phyloP scores from a whole-genome alignment of 176 grass and related monocot genomes.

The maize (Zea mays) region Zm-B73-REFERENCE-NAM-5.0 NC_050104.1:114429001-114429500 shows the following conservation, averaged over 20 bases:
- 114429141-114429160: constrained; percentile 17
- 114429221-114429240: constrained; percentile 66
- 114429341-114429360: constrained; percentile 1
- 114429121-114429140: constrained; percentile 27
- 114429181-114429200: background rate
- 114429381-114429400: background rate
- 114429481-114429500: constrained; percentile 16
- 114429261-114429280: constrained; percentile 44
- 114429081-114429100: background rate
- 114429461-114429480: constrained; percentile 5
- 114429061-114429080: background rate
- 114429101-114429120: constrained; percentile 11
- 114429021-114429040: background rate
- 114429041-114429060: background rate
- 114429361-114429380: background rate
- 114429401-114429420: background rate
- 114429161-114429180: background rate
- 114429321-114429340: background rate
- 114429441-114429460: constrained; percentile 12
- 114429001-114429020: background rate
- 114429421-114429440: constrained; percentile 34
- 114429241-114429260: constrained; percentile 74
- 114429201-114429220: constrained; percentile 47
- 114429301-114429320: constrained; percentile 40
- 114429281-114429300: constrained; percentile 51